These are phyloP conservation scores for Cyberlindnera sargentensis DNA, from an alignment of 805 yeast genomes.

Conservation along the genomic window DNA sequence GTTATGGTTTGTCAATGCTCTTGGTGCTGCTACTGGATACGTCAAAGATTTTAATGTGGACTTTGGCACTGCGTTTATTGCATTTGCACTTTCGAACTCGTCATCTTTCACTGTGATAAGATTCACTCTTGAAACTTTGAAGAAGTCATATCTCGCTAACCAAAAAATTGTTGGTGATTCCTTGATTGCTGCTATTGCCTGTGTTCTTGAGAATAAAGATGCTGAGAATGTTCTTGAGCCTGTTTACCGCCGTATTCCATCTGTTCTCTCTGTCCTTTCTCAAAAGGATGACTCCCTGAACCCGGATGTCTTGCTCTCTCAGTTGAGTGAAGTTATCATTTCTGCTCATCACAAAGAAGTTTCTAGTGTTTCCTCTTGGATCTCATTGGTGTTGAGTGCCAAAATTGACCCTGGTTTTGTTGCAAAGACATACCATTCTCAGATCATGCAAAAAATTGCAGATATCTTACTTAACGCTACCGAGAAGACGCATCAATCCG, in stretches of 20 bases:
- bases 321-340: slow-evolving; percentile 35
- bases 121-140: slow-evolving; percentile 21
- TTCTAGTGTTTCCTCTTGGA: slow-evolving; percentile 59
- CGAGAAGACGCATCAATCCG: slow-evolving; percentile 22
- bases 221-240: slow-evolving; percentile 13
- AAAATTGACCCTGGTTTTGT: slow-evolving; percentile 58
- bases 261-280: slow-evolving; percentile 33
- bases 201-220: slow-evolving; percentile 14
- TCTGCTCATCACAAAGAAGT: slow-evolving; percentile 37
- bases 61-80: slow-evolving; percentile 41
- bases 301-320: slow-evolving; percentile 21
- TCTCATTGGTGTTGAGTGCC: slow-evolving; percentile 58
- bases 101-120: slow-evolving; percentile 12
- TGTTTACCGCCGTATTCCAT: slow-evolving; percentile 25
- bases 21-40: slow-evolving; percentile 27
- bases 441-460: slow-evolving; percentile 17
- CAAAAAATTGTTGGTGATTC: slow-evolving; percentile 37
- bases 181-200: slow-evolving; percentile 36
- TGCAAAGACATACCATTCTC: slow-evolving; percentile 28
- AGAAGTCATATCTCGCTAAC: slow-evolving; percentile 24
- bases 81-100: slow-evolving; percentile 34
- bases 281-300: slow-evolving; percentile 15
- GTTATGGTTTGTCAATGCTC: slow-evolving; percentile 45
- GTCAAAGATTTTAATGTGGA: slow-evolving; percentile 15
- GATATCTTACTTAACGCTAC: slow-evolving; percentile 14